phyloP scores from a whole-genome alignment of 2,329 filamentous ascomycete genomes.

The Drechslerella coelobrocha region DNA sequence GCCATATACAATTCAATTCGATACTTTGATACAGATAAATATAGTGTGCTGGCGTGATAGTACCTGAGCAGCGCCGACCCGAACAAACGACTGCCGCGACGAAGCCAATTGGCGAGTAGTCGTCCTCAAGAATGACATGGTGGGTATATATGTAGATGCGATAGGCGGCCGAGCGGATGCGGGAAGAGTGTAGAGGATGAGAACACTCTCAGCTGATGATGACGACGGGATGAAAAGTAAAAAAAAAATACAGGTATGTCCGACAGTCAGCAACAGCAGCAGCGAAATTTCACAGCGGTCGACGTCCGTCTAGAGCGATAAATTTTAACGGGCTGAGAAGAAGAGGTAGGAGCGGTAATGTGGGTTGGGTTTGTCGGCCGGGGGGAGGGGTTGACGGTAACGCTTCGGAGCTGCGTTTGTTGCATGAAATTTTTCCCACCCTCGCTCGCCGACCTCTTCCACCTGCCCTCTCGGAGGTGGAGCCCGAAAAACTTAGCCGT shows the following conservation, averaged over 20 bases:
- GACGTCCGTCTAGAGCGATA: too few relatives aligned
- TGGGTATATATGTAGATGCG: background rate
- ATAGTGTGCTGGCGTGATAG: too few relatives aligned
- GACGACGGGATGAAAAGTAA: background rate
- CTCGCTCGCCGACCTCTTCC: slow-evolving; percentile 7
- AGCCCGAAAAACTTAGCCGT: slow-evolving; percentile 14
- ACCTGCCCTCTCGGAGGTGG: slow-evolving; percentile 37
- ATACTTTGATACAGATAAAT: too few relatives aligned
- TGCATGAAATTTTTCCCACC: slow-evolving; percentile 32
- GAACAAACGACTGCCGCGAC: slow-evolving; percentile 48
- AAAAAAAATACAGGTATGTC: background rate
- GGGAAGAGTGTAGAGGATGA: background rate
- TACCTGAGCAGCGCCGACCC: slow-evolving; percentile 45
- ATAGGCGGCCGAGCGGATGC: slow-evolving; percentile 18
- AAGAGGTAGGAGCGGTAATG: background rate
- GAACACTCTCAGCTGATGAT: background rate
- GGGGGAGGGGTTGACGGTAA: slow-evolving; percentile 7
- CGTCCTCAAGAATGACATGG: slow-evolving; percentile 43
- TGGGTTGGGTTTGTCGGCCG: slow-evolving; percentile 2
- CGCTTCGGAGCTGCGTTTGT: slow-evolving; percentile 25
- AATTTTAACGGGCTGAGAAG: too few relatives aligned
- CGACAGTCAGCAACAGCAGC: too few relatives aligned
- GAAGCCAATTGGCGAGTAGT: slow-evolving; percentile 44
- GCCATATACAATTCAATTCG: background rate
- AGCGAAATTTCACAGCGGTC: too few relatives aligned